Percentiles rank a stretch among this genome's conserved stretches.
Conservation (phyloP, 805 yeast species). For the Starmerella floris region DNA sequence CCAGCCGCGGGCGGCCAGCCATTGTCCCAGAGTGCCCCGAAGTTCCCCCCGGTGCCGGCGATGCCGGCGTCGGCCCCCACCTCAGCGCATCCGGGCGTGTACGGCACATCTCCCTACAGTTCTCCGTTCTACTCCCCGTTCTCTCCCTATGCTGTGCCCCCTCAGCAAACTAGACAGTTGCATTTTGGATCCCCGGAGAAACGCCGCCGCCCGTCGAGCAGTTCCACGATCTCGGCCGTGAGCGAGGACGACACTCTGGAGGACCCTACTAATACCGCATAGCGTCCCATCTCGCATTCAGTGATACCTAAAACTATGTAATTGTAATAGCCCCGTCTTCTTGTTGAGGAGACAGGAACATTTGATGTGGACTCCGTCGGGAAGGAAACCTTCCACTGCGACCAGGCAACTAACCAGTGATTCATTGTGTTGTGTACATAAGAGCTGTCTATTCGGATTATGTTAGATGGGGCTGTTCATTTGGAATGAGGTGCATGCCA, state of each 20-base stretch:
- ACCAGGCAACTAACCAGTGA: too few relatives aligned
- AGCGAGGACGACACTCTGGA: slow-evolving; percentile 26
- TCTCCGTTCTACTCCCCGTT: slow-evolving; percentile 17
- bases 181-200: slow-evolving; percentile 14
- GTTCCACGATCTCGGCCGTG: slow-evolving; percentile 28
- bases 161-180: slow-evolving; percentile 17
- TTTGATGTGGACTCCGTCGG: too few relatives aligned
- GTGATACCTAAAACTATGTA: too few relatives aligned
- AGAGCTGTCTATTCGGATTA: too few relatives aligned
- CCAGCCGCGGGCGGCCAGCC: neutral
- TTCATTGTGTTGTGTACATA: too few relatives aligned
- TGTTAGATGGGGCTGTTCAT: too few relatives aligned
- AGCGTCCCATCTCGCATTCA: too few relatives aligned
- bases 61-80: slow-evolving; percentile 1
- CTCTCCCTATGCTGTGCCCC: slow-evolving; percentile 14
- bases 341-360: too few relatives aligned
- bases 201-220: slow-evolving; percentile 26
- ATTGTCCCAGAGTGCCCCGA: neutral
- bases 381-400: too few relatives aligned
- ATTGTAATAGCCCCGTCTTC: too few relatives aligned
- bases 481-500: too few relatives aligned
- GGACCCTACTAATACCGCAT: slow-evolving; percentile 5
- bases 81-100: neutral
- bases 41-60: neutral
- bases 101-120: slow-evolving; percentile 13